These are phyloP conservation scores for Pelargonium australe DNA, from an alignment of 441 rosid genomes.

Conservation along the genomic window DNA sequence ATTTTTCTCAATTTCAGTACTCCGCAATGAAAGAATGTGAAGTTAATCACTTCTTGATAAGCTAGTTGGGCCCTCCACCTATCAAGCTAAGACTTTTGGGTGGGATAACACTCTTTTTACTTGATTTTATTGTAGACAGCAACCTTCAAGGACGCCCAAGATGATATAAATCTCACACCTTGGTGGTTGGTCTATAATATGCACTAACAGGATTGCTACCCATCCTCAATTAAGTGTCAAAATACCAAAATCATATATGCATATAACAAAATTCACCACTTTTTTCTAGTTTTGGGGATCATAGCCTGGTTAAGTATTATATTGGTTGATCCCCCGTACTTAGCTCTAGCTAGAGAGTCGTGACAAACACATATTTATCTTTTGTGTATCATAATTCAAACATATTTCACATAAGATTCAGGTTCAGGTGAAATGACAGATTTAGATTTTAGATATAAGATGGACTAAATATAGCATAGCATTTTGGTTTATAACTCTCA, in stretches of 20 bases:
- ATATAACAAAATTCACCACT: neutral
- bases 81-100: too few relatives aligned
- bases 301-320: neutral
- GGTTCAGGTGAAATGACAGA: neutral
- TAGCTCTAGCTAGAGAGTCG: neutral
- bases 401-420: too few relatives aligned
- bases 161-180: slow-evolving; percentile 11
- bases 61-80: too few relatives aligned
- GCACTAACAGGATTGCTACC: neutral
- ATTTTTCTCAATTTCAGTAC: too few relatives aligned
- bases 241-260: neutral
- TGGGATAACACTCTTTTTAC: too few relatives aligned
- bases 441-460: neutral
- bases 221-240: neutral
- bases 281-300: slow-evolving; percentile 1
- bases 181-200: neutral
- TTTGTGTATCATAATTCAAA: too few relatives aligned
- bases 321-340: neutral
- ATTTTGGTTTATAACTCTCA: neutral
- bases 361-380: neutral
- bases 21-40: too few relatives aligned
- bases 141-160: neutral
- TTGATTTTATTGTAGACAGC: too few relatives aligned
- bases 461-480: neutral
- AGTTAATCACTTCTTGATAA: too few relatives aligned